These are phyloP conservation scores for Monilinia fructicola DNA, from an alignment of 2,329 filamentous ascomycete species.

Conservation along the genomic window DNA sequence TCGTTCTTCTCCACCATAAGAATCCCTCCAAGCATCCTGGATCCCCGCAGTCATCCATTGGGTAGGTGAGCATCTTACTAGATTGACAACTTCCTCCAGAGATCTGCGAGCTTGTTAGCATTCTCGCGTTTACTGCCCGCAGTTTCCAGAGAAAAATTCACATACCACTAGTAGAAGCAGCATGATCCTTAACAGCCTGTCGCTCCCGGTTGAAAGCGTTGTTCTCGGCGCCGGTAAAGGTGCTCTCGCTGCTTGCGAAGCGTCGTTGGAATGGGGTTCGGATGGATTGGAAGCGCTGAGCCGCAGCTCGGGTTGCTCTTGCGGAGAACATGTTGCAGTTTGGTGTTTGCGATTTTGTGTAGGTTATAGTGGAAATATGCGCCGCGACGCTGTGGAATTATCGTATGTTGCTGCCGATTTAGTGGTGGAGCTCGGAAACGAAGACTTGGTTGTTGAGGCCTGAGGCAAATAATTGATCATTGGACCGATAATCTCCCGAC, in stretches of 20 bases:
- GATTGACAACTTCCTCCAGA: slow-evolving; percentile 94
- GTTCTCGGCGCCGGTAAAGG: slow-evolving; percentile 64
- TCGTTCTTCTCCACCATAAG: background rate
- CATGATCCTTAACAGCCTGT: slow-evolving; percentile 86
- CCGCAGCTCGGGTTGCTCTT: slow-evolving; percentile 57
- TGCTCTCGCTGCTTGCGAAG: slow-evolving; percentile 62
- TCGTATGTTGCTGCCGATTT: slow-evolving; percentile 22
- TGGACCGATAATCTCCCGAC: background rate
- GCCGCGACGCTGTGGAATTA: slow-evolving; percentile 18
- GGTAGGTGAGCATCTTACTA: slow-evolving; percentile 64
- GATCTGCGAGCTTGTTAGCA: slow-evolving; percentile 55
- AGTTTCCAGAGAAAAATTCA: slow-evolving; percentile 32
- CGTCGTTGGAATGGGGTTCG: slow-evolving; percentile 66
- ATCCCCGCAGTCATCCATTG: background rate
- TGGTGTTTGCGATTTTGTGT: slow-evolving; percentile 24
- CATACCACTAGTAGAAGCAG: slow-evolving; percentile 78
- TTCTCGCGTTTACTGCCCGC: slow-evolving; percentile 25
- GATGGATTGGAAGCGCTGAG: slow-evolving; percentile 60
- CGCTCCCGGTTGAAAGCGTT: slow-evolving; percentile 95
- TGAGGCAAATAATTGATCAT: background rate
- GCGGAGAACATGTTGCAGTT: slow-evolving; percentile 58
- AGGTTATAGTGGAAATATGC: slow-evolving; percentile 17
- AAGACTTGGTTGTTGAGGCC: background rate
- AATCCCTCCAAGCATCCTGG: background rate
- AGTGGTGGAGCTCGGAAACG: slow-evolving; percentile 1